A percentile compares a stretch with the other conserved stretches of the same genome.
Conservation (phyloP, 768 basidiomycete species). For the Mycena latifolia region DNA sequence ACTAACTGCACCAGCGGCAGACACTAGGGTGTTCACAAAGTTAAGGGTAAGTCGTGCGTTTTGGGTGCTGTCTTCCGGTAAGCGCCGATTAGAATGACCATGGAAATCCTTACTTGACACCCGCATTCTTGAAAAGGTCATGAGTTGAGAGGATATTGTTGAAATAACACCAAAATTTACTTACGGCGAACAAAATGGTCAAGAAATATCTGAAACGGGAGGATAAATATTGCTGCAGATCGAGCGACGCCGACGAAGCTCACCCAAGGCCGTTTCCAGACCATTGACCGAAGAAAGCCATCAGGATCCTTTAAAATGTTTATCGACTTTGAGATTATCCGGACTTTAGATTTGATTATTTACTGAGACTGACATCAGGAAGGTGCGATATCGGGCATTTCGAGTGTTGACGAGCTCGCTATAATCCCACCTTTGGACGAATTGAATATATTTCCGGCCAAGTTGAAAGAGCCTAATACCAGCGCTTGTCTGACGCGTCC, state of each 20-base stretch:
- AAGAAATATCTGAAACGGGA: constrained; percentile 37
- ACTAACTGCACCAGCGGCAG: constrained; percentile 38
- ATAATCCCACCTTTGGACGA: constrained; percentile 46
- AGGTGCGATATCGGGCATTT: constrained; percentile 47
- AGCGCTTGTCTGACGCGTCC: constrained; percentile 56
- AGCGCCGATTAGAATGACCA: not conserved
- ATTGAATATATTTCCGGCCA: not conserved
- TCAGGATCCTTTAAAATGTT: too few species aligned
- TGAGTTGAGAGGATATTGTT: not conserved
- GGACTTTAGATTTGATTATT: too few species aligned
- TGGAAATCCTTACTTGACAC: constrained; percentile 33
- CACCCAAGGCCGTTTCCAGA: constrained; percentile 38
- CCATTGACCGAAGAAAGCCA: constrained; percentile 52
- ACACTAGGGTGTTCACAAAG: constrained; percentile 42
- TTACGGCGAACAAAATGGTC: constrained; percentile 39
- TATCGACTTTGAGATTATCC: too few species aligned
- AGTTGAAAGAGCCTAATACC: constrained; percentile 39
- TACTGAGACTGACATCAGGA: too few species aligned
- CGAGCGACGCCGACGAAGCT: not conserved
- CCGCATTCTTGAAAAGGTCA: constrained; percentile 32
- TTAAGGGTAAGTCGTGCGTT: constrained; percentile 41
- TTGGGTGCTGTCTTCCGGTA: constrained; percentile 32
- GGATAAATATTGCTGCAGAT: not conserved
- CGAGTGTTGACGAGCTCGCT: constrained; percentile 48
- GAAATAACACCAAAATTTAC: not conserved